A percentile compares a stretch with the other conserved stretches of the same genome.
Evolutionary conservation across 306 rosid species (phyloP).

Genomic region (Comarum palustre): DNA sequence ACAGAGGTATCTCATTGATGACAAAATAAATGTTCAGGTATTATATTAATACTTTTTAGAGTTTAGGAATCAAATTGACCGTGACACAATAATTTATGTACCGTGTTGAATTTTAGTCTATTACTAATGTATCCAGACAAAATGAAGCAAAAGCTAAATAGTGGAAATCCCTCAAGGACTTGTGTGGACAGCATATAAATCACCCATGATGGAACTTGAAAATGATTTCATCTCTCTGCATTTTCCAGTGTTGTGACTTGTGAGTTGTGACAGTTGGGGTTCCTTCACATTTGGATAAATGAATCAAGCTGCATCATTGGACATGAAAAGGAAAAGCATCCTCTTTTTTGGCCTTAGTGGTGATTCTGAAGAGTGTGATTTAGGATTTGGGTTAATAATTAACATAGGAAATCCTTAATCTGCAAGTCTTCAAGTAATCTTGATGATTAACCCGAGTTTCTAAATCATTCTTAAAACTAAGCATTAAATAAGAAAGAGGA

Average conservation of each 20-base stretch:
- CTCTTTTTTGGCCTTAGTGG: background rate
- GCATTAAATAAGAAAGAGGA: background rate
- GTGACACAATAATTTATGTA: too few relatives aligned
- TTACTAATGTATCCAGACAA: background rate
- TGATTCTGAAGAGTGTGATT: background rate
- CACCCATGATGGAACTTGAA: conserved; percentile 7
- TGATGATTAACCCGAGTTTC: background rate
- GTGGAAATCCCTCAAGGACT: conserved; percentile 10
- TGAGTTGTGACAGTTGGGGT: conserved; percentile 6
- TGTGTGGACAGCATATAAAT: background rate
- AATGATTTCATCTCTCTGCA: background rate
- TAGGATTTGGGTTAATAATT: background rate
- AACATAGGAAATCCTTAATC: background rate
- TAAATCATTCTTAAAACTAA: background rate
- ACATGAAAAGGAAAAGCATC: background rate
- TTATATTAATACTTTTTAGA: too few relatives aligned
- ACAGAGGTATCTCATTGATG: too few relatives aligned
- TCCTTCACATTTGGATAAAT: conserved; percentile 4
- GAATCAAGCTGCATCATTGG: background rate
- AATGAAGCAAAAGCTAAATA: conserved; percentile 6
- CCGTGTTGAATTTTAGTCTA: too few relatives aligned
- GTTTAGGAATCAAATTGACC: too few relatives aligned
- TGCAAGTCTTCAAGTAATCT: background rate
- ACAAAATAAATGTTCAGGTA: too few relatives aligned
- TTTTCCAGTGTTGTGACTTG: background rate